Conservation (phyloP, 176 grass and related monocot species). For the Thinopyrum elongatum region DNA sequence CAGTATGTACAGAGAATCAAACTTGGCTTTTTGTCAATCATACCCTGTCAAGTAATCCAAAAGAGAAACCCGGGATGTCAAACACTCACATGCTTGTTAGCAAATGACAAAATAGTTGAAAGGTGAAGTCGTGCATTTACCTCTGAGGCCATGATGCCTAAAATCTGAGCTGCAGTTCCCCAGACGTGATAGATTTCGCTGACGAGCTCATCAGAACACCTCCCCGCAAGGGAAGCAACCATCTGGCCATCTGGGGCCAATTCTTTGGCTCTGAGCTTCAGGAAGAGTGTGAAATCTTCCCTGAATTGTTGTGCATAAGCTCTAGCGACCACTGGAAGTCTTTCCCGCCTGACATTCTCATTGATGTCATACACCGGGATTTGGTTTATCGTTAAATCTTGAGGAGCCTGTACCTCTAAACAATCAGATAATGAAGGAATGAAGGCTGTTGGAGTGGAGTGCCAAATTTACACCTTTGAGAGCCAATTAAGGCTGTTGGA, state of each 20-base stretch:
- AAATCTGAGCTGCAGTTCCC: not conserved
- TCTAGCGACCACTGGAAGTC: not conserved
- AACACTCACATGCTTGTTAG: not conserved
- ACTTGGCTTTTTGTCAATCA: not conserved
- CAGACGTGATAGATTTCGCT: not conserved
- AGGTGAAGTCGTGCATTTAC: not conserved
- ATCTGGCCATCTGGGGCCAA: not conserved
- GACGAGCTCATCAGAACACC: not conserved
- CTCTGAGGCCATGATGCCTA: not conserved
- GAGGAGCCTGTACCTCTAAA: not conserved
- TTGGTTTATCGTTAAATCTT: not conserved
- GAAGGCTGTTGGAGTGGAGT: not conserved
- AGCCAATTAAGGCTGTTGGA: not conserved
- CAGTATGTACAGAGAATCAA: not conserved
- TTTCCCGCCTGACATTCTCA: not conserved
- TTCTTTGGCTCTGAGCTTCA: not conserved
- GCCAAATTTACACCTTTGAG: not conserved
- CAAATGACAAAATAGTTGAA: not conserved
- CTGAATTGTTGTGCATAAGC: not conserved
- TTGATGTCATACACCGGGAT: not conserved
- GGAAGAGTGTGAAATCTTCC: slow-evolving; percentile 1
- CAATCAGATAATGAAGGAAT: not conserved
- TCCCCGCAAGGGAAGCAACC: not conserved
- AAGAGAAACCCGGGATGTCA: not conserved
- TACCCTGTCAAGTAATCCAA: not conserved